phyloP scores from a whole-genome alignment of 2,329 filamentous ascomycete genomes.

The Curvularia sp. region DNA sequence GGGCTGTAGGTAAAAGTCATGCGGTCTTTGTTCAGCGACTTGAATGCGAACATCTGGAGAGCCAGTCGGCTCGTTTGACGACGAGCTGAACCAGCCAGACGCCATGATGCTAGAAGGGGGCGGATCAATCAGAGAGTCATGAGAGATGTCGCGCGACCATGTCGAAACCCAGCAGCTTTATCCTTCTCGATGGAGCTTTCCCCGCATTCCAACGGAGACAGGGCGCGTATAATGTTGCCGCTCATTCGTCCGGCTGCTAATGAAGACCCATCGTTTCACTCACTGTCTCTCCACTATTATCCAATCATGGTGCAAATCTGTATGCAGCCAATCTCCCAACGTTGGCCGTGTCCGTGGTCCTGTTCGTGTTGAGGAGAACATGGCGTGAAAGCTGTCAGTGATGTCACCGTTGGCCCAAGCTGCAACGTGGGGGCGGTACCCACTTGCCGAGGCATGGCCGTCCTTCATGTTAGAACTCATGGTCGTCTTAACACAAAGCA shows the following conservation, averaged over 20 bases:
- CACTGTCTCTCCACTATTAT: background rate
- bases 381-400: slow-evolving; percentile 8
- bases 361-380: slow-evolving; percentile 1
- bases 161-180: slow-evolving; percentile 17
- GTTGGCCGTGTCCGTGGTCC: slow-evolving; percentile 5
- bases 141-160: slow-evolving; percentile 6
- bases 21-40: slow-evolving; percentile 41
- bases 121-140: slow-evolving; percentile 7
- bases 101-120: slow-evolving; percentile 27
- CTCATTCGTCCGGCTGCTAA: slow-evolving; percentile 16
- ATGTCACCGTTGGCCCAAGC: slow-evolving; percentile 13
- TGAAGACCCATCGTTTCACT: background rate
- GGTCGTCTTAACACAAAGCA: background rate
- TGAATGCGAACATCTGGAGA: slow-evolving; percentile 44
- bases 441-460: background rate
- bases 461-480: background rate
- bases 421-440: slow-evolving; percentile 1
- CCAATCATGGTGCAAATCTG: slow-evolving; percentile 13
- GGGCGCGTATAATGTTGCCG: slow-evolving; percentile 11
- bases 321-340: slow-evolving; percentile 8
- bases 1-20: slow-evolving; percentile 43
- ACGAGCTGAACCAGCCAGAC: slow-evolving; percentile 40
- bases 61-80: slow-evolving; percentile 27
- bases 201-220: slow-evolving; percentile 30
- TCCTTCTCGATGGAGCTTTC: slow-evolving; percentile 27